Evolutionary conservation across 108 stramenopile species (phyloP), one percentile per base, ranked within the genome.

Genomic region (Fragilaria crotonensis): DNA sequence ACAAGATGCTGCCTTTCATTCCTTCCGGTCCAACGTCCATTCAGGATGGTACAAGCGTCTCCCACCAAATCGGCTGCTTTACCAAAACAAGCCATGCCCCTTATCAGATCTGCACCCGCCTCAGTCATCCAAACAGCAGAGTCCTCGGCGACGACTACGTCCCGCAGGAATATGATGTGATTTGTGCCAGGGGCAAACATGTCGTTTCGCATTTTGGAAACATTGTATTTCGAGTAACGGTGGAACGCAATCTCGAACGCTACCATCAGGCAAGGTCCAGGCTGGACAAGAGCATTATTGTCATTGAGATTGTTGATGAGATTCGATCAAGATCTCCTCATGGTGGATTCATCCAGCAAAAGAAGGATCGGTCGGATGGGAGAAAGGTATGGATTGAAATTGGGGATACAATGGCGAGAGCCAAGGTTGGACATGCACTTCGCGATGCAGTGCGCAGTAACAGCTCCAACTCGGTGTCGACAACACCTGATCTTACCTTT

Each of bases 101-200:
- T n/a, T n/a, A n/a, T n/a, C n/a, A n/a, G n/a, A n/a, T n/a, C n/a
- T n/a, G n/a, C n/a, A n/a, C n/a, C n/a, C n/a, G n/a, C n/a, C n/a
- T n/a, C n/a, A n/a, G n/a, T n/a, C n/a, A n/a, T n/a, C n/a, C n/a
- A n/a, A n/a, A n/a, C n/a, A n/a, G n/a, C n/a, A n/a, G n/a, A n/a
- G n/a, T n/a, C n/a, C n/a, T n/a, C n/a, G n/a, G n/a, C n/a, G n/a
- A n/a, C n/a, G n/a, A n/a, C n/a, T n/a, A n/a, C n/a, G n/a, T n/a
- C n/a, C n/a, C n/a, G n/a, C n/a, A n/a, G n/a, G n/a, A n/a, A n/a
- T n/a, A 60, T 18, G 73, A 75, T 46, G 65, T 75, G n/a, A 54
- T 76, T 27, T 80, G 79, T 26, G 71, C 71, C 4, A 62, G 75
- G 25, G 74, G 71, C 21, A 80, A 70, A 58, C 48, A 62, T 0